Evolutionary conservation across 2,329 filamentous ascomycete species (phyloP).

Genomic region (Spiromastix sp.): DNA sequence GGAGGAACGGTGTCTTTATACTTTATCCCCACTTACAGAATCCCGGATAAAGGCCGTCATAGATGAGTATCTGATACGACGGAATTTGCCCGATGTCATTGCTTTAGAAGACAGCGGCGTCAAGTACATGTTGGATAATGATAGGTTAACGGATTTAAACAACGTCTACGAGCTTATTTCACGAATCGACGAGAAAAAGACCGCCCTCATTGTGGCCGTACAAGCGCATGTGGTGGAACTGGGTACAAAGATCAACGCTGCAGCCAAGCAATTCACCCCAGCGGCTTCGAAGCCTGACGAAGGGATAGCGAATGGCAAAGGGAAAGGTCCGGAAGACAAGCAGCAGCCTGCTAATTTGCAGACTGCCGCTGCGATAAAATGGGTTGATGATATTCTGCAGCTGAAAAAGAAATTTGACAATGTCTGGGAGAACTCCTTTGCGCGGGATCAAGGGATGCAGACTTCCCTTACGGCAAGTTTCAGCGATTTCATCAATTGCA

Average conservation of each 20-base stretch:
- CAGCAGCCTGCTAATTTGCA: slow-evolving; percentile 59
- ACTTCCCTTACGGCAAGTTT: slow-evolving; percentile 79
- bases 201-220: slow-evolving; percentile 58
- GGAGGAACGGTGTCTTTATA: slow-evolving; percentile 69
- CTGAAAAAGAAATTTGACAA: slow-evolving; percentile 85
- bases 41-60: slow-evolving; percentile 65
- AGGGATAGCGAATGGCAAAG: slow-evolving; percentile 41
- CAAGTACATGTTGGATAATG: slow-evolving; percentile 83
- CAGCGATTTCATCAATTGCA: slow-evolving; percentile 87
- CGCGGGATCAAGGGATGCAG: slow-evolving; percentile 65
- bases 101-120: slow-evolving; percentile 77
- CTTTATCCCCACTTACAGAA: slow-evolving; percentile 62
- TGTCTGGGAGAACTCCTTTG: slow-evolving; percentile 64
- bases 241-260: slow-evolving; percentile 69
- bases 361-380: slow-evolving; percentile 79
- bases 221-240: slow-evolving; percentile 67
- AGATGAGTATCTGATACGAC: slow-evolving; percentile 67
- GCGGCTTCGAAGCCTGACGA: slow-evolving; percentile 27
- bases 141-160: slow-evolving; percentile 66
- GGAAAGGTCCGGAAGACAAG: slow-evolving; percentile 36
- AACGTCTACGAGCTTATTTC: slow-evolving; percentile 71
- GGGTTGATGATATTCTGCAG: slow-evolving; percentile 81
- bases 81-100: slow-evolving; percentile 71
- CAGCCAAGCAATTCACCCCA: slow-evolving; percentile 46
- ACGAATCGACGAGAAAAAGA: slow-evolving; percentile 65